Conservation (phyloP, 805 yeast species). For the Candida khao-thaluensis region DNA sequence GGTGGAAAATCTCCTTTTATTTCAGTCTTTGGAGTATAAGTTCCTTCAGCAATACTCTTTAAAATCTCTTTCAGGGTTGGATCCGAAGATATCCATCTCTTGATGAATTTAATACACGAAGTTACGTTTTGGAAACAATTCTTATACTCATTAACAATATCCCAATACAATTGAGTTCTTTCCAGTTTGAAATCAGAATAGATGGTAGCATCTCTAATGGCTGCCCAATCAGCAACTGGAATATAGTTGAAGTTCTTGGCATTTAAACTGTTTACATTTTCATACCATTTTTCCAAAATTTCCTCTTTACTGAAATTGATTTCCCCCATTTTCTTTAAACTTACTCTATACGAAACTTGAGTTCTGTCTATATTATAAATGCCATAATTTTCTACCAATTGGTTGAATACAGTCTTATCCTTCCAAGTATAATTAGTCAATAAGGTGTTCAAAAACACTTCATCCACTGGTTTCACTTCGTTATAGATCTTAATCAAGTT, state of each 20-base stretch:
- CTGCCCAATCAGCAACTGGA: constrained; percentile 85
- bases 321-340: constrained; percentile 69
- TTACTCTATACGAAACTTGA: constrained; percentile 69
- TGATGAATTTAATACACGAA: constrained; percentile 30
- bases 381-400: constrained; percentile 58
- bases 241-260: constrained; percentile 58
- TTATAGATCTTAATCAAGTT: constrained; percentile 56
- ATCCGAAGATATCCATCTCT: constrained; percentile 17
- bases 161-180: constrained; percentile 54
- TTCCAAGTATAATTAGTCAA: constrained; percentile 69
- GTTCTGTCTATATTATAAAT: constrained; percentile 58
- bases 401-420: constrained; percentile 62
- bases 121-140: constrained; percentile 39
- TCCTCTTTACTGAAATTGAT: constrained; percentile 51
- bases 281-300: constrained; percentile 58
- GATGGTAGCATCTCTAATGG: constrained; percentile 74
- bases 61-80: constrained; percentile 8
- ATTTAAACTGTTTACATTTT: constrained; percentile 46
- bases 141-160: constrained; percentile 50
- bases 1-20: not conserved
- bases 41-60: constrained; percentile 12
- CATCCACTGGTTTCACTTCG: constrained; percentile 61
- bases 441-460: constrained; percentile 77
- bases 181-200: constrained; percentile 39
- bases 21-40: constrained; percentile 15